Base-by-base conservation (phyloP, 495 filamentous ascomycete species). In the Neurospora sp. region DNA sequence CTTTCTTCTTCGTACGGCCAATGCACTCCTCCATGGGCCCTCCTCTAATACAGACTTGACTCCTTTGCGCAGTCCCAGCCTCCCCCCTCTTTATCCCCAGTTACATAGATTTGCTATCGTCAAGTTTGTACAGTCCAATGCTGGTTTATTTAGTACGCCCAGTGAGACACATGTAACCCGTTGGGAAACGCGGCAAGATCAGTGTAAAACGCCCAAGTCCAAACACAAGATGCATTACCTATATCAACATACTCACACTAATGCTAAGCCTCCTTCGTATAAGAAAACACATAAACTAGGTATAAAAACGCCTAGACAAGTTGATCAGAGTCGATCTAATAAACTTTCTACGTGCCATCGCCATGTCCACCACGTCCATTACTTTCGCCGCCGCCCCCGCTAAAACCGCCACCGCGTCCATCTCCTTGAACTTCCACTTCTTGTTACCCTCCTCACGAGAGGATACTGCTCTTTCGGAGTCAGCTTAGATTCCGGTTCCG, bases 221-320 rank as follows among this genome's bases (percentile, higher is more conserved):
- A 12, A 22, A 10, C n/a, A 4, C 9, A 48, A 4, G 0, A 48
- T 22, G 45, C 20, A 9, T 12, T 2, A 0, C 42, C 8, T 12
- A 22, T 20, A 44, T 44, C 14, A 18, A n/a, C 41, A n/a, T 44
- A n/a, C 3, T 9, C 1, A 44, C 42, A n/a, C 42, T 9, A 9
- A 44, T 9, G 42, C 1, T 4, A 44, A 44, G 42, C 18, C 18
- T 0, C 3, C 0, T 0, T 44, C 7, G 0, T 44, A 1, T 0
- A 44, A 3, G 18, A 0, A n/a, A 9, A n/a, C 6, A 44, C 18
- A n/a, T n/a, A 16, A 1, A 18, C 6, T 42, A 7, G 41, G 8
- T 18, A 0, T 8, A 6, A 44, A 44, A 0, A n/a, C 42, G 42
- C 7, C 41, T n/a, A n/a, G 41, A 18, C 5, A n/a, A n/a, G 5